Evolutionary conservation across 106 monocot genomes (phyloP), one percentile per base, ranked within the genome.

Genomic region (Dioscorea alata): DNA sequence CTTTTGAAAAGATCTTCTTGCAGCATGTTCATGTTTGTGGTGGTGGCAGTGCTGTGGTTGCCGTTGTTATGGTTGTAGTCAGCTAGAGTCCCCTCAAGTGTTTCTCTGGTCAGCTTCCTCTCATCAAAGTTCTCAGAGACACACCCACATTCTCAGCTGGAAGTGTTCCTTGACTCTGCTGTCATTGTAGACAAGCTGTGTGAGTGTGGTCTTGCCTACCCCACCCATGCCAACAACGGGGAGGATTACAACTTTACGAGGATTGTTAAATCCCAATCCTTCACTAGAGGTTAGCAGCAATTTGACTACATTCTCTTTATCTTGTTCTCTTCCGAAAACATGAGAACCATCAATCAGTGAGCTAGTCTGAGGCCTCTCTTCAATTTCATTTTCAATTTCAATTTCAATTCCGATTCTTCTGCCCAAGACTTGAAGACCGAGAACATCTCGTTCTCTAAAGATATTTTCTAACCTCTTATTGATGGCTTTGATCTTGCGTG

Each of bases 201-300:
- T 72, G 17, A 84, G 59, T 14, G 79, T 69, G 13, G 84, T 84
- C 75, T 84, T 84, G 50, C 84, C 84, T 8, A 84, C 33, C 2
- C 84, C 84, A 6, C 84, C 84, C 53, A 68, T 64, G n/a, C 84
- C 84, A 16, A 84, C 75, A 33, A 84, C 57, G 0, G 75, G 67
- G 8, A 79, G 25, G 23, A 78, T 62, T 20, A 63, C 52, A 61
- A 76, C 61, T 65, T 56, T 42, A 7, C 34, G 14, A 60, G 12
- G 61, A 28, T n/a, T n/a, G n/a, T 15, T 53, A 1, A 50, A 18
- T 22, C 34, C 34, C 34, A 22, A n/a, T n/a, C n/a, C n/a, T n/a
- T n/a, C 33, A 70, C 70, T 66, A 2, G 10, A 21, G 8, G 35
- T 21, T 19, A 66, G 24, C 60, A 81, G 24, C 33, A 75, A 32